A percentile compares a stretch with the other conserved stretches of the same genome.
phyloP scores from a whole-genome alignment of 2,329 filamentous ascomycete species.

The Colletotrichum tropicale region DNA sequence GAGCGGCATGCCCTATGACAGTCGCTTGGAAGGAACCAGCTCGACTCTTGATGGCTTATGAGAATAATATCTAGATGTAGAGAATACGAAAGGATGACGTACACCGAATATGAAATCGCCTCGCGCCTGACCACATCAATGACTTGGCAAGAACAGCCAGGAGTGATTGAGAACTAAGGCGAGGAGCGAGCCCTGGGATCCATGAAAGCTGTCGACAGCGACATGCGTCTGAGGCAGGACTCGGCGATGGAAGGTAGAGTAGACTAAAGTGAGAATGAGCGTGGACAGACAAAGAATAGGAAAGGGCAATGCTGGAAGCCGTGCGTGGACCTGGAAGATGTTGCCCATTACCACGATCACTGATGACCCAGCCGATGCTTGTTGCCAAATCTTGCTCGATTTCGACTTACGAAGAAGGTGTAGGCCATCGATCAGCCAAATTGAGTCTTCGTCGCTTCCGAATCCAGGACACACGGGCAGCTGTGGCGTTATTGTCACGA shows the following conservation, averaged over 20 bases:
- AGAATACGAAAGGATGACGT: background rate
- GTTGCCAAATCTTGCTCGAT: background rate
- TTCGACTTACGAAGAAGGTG: background rate
- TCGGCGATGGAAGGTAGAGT: fast-evolving
- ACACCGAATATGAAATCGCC: background rate
- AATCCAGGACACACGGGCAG: no score
- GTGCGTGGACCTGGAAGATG: no score
- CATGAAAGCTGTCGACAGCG: background rate
- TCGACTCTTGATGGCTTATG: background rate
- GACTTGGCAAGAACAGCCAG: no score
- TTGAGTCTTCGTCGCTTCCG: background rate
- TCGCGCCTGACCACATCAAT: background rate
- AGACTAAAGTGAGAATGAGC: background rate
- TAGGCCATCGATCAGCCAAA: background rate
- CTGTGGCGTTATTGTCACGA: fast-evolving
- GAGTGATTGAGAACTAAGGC: no score
- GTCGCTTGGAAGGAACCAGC: background rate
- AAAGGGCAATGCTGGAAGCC: background rate
- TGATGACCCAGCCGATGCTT: no score
- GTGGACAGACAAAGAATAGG: background rate
- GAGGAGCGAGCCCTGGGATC: fast-evolving
- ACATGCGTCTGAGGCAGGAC: background rate
- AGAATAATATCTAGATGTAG: background rate
- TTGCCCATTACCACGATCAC: no score
- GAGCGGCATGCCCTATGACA: background rate